A percentile compares a stretch with the other conserved stretches of the same genome.
These are phyloP conservation scores for Quercus cerris DNA, from an alignment of 306 rosid species.

Conservation along the genomic window DNA sequence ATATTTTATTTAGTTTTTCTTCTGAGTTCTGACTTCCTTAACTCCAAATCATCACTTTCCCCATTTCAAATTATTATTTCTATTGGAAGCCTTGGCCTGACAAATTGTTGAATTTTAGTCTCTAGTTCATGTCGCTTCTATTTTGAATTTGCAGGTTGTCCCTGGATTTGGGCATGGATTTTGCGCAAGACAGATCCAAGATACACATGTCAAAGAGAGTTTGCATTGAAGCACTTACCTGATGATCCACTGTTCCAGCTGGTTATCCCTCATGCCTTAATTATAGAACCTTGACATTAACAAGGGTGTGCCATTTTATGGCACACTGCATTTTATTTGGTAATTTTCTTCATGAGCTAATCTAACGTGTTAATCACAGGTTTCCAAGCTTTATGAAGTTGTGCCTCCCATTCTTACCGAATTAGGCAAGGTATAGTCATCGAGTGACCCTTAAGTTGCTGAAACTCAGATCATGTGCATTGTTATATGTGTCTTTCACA, in stretches of 20 bases:
- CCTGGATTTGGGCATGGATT: constrained; percentile 98
- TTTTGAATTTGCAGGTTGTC: constrained; percentile 60
- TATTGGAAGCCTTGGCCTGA: constrained; percentile 4
- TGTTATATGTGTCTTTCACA: neutral
- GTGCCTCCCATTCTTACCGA: constrained; percentile 90
- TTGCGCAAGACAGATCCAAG: constrained; percentile 96
- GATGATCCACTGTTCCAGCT: constrained; percentile 90
- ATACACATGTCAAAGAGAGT: constrained; percentile 95
- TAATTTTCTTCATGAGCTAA: constrained; percentile 23
- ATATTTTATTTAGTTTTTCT: neutral
- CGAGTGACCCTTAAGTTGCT: constrained; percentile 17
- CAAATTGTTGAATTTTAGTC: neutral
- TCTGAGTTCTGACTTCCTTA: neutral
- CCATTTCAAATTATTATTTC: too few species aligned
- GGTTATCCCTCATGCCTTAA: constrained; percentile 46
- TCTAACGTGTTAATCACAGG: constrained; percentile 49
- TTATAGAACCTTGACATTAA: constrained; percentile 9
- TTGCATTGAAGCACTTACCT: constrained; percentile 96
- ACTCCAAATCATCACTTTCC: neutral
- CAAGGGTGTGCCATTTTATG: constrained; percentile 19
- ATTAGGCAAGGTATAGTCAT: constrained; percentile 75
- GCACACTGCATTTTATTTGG: constrained; percentile 1
- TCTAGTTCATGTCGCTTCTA: constrained; percentile 2
- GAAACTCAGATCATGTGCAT: neutral
- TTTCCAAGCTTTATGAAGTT: constrained; percentile 85